Base-by-base conservation (phyloP, 2,329 filamentous ascomycete genomes). In the Diaporthe sp. region DNA sequence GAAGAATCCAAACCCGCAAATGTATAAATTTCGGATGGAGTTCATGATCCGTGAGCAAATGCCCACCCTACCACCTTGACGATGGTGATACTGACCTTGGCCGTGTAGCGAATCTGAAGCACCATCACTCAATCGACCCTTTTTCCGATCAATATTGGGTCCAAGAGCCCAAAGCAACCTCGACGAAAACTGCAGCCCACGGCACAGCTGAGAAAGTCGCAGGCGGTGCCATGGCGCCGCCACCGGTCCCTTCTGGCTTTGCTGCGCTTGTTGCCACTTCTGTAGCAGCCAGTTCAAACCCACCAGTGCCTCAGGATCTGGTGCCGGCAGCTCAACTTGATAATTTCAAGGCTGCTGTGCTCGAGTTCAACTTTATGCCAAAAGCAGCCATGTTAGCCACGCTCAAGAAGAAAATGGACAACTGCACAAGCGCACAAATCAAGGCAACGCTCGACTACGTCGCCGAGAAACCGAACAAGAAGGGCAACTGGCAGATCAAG, bases 81-180 rank as follows among this genome's bases (percentile, higher is more conserved):
- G 5, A 12, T 31, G 31, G 37, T 19, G 12, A 39, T 42, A 55
- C 74, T 77, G 31, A 80, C 80, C 79, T 34, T 37, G 25, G 74
- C 81, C 75, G n/a, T 37, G 19, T 73, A 60, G 12, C 77, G 89
- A 88, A 87, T 74, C 85, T 91, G 19, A 84, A 89, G 51, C 85
- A 83, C 84, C 92, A 84, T 65, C 83, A 83, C 65, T 82, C 84
- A 10, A 96, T 99, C 78, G 93, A 99, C 80, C 97, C 97, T 0
- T 97, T 96, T 82, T 96, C 95, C 0, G 91, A 91, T 0, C 84
- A 87, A 0, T 98, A 98, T 83, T 98, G 97, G 97, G 85, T 87
- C 42, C 78, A 85, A 2, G 86, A 86, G 74, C 80, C 80, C 31
- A 72, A 72, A 44, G 44, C 74, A 72, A 39, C 22, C 22, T 49